Evolutionary conservation across 75 land plant genomes (phyloP).

Genomic region (Gnetum montanum): DNA sequence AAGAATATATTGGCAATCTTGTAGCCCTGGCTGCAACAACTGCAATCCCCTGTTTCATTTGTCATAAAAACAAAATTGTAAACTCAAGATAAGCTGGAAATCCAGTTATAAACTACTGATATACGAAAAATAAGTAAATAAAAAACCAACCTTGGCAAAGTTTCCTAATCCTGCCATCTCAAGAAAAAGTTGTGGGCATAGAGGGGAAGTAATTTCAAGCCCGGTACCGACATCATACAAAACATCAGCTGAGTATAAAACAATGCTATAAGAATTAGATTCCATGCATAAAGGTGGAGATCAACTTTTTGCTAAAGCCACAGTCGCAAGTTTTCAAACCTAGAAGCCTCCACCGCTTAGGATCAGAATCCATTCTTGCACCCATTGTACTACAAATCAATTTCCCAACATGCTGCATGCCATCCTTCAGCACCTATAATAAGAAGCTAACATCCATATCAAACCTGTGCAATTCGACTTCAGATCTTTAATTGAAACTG

Average conservation of each 20-base stretch:
- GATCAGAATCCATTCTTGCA: conserved; percentile 98
- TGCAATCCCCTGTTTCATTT: conserved; percentile 77
- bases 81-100: conserved; percentile 1
- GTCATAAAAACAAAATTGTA: neutral
- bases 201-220: conserved; percentile 85
- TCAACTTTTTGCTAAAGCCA: neutral
- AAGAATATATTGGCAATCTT: conserved; percentile 90
- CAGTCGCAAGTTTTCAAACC: conserved; percentile 38
- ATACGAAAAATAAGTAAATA: neutral
- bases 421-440: conserved; percentile 97
- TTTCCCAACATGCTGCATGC: conserved; percentile 96
- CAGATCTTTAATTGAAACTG: no score
- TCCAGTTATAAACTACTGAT: neutral
- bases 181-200: conserved; percentile 94
- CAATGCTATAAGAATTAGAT: neutral
- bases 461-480: no score
- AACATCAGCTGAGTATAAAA: conserved; percentile 66
- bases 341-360: conserved; percentile 93
- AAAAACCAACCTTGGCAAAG: conserved; percentile 78
- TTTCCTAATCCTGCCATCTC: conserved; percentile 92
- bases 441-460: no score
- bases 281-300: neutral
- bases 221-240: conserved; percentile 94
- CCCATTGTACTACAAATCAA: conserved; percentile 93
- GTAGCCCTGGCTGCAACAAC: conserved; percentile 99